These are phyloP conservation scores for Pestalotiopsis sp. DNA, from an alignment of 2,329 filamentous ascomycete species.

Conservation along the genomic window DNA sequence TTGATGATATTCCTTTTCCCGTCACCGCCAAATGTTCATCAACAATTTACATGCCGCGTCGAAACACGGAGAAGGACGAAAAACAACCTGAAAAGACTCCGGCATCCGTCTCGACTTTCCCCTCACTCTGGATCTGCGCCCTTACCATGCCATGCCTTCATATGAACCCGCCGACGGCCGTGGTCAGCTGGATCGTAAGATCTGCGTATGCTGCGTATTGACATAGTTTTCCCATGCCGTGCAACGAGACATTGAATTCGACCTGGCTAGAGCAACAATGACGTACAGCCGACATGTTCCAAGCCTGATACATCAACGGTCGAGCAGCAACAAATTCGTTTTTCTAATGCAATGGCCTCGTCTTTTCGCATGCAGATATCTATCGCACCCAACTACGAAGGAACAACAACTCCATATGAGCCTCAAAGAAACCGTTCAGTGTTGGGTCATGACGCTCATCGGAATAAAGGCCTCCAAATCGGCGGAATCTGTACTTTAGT, in stretches of 20 bases:
- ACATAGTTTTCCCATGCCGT: not conserved
- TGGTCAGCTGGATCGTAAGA: not conserved
- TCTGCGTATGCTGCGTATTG: conserved; percentile 4
- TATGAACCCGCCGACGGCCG: not conserved
- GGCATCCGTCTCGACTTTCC: not conserved
- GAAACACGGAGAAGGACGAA: not conserved
- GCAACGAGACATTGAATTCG: not conserved
- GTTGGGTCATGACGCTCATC: too few relatives aligned
- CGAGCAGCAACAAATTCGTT: not conserved
- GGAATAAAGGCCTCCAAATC: too few relatives aligned
- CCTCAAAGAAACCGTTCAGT: too few relatives aligned
- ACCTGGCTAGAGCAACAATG: not conserved
- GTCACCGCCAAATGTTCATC: not conserved
- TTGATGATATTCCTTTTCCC: too few relatives aligned
- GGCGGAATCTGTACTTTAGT: too few relatives aligned
- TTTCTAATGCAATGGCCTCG: too few relatives aligned
- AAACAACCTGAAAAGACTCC: not conserved
- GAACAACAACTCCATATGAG: too few relatives aligned
- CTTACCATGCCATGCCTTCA: not conserved
- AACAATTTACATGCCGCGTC: not conserved
- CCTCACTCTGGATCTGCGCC: not conserved
- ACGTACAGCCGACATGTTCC: not conserved
- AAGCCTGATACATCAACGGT: not conserved
- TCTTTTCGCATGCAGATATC: too few relatives aligned
- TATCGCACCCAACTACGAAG: too few relatives aligned